Evolutionary conservation across 176 grass and related monocot species (phyloP), one percentile per base, ranked within the genome.

Genomic region (Lolium rigidum): DNA sequence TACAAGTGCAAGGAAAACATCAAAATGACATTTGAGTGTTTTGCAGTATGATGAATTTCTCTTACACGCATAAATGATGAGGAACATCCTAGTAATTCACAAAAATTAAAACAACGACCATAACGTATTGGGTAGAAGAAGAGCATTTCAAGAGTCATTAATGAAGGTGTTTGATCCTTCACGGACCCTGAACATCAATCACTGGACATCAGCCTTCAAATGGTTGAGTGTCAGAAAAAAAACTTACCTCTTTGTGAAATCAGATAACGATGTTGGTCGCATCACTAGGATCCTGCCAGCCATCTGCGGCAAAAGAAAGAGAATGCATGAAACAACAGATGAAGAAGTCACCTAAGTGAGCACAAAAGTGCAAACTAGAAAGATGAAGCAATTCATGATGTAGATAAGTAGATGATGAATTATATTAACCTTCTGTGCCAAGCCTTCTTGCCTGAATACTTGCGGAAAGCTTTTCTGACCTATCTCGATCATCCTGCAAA

Each of bases 391-490:
- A 31, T 26, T 50, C 10, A 50, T 28, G 61, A 35, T 52, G 26
- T 54, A 28, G 26, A 28, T 28, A 28, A 28, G 26, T 28, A 26
- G 26, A 83, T 65, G 15, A 21, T 54, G 50, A 41, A 82, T 13
- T n/a, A 87, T 4, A 38, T 44, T 41, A 76, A 98, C 97, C 97
- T 95, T 92, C 83, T 91, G 93, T n/a, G 90, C 92, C 78, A 98
- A 84, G 12, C 88, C 85, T 92, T 95, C 90, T 92, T 92, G 84
- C 48, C 81, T 70, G 90, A 98, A 98, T 88, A 98, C 92, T 51
- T 94, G 94, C 65, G 97, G 97, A 88, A 98, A 94, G 74, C 97
- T 98, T 80, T 83, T 92, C n/a, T 94, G 71, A 55, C 92, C 92
- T 67, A 95, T 98, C 85, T 95, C 94, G 66, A 95, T 90, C 90